phyloP scores from a whole-genome alignment of 768 basidiomycete species.

The Boletales sp. region DNA sequence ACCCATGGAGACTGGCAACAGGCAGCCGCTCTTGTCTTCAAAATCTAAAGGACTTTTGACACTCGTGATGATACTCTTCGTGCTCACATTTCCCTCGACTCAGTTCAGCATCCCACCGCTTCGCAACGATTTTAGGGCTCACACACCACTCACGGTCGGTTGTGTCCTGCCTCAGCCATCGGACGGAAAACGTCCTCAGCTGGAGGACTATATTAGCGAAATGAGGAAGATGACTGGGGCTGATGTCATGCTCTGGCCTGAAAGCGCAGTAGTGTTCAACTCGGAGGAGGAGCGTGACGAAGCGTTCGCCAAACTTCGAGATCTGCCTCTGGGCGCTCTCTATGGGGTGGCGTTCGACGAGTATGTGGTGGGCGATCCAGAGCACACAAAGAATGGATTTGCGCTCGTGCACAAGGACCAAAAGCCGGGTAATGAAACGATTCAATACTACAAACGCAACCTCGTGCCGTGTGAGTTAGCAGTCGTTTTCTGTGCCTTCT shows the following conservation, averaged over 20 bases:
- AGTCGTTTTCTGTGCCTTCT: neutral
- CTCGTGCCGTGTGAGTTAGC: constrained; percentile 70
- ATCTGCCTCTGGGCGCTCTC: constrained; percentile 27
- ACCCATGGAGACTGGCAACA: neutral
- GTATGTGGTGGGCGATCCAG: constrained; percentile 37
- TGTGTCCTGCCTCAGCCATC: constrained; percentile 60
- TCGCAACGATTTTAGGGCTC: constrained; percentile 30
- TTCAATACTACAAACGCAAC: constrained; percentile 70
- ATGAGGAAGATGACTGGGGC: constrained; percentile 46
- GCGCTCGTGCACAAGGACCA: constrained; percentile 48
- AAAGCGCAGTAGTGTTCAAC: constrained; percentile 69
- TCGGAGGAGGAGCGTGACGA: constrained; percentile 44
- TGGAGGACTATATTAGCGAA: constrained; percentile 64
- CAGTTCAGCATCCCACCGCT: constrained; percentile 38
- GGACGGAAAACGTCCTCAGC: constrained; percentile 40
- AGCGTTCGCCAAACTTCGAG: constrained; percentile 45
- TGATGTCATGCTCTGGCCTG: constrained; percentile 73
- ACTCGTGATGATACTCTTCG: constrained; percentile 39
- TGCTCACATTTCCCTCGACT: constrained; percentile 57
- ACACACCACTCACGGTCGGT: constrained; percentile 60
- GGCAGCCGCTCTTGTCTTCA: constrained; percentile 13
- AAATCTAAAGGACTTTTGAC: constrained; percentile 29
- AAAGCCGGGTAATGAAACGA: constrained; percentile 33
- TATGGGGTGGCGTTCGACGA: constrained; percentile 77
- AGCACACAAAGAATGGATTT: constrained; percentile 56